Conservation (phyloP, 768 basidiomycete species). For the Galerina marginata region DNA sequence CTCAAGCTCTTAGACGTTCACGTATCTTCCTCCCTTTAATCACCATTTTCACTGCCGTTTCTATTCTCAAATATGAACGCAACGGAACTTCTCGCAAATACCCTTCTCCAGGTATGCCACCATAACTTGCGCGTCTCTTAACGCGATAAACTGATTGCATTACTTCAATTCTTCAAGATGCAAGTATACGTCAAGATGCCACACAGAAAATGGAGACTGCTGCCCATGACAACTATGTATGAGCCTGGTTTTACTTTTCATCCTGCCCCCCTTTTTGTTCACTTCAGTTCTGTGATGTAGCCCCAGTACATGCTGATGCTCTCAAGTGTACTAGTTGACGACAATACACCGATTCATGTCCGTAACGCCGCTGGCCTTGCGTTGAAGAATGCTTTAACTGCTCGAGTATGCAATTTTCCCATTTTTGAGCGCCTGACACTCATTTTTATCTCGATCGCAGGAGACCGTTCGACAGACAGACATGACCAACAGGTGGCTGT, state of each 20-base stretch:
- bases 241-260: constrained; percentile 35
- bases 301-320: constrained; percentile 94
- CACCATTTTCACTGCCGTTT: constrained; percentile 3
- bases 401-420: constrained; percentile 67
- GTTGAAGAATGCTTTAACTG: constrained; percentile 92
- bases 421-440: constrained; percentile 21
- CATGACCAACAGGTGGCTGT: constrained; percentile 81
- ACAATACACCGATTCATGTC: constrained; percentile 69
- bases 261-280: constrained; percentile 24
- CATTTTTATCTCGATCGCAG: constrained; percentile 47
- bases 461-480: constrained; percentile 77
- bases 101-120: constrained; percentile 84
- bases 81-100: constrained; percentile 87
- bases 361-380: constrained; percentile 97
- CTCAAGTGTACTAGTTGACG: constrained; percentile 82
- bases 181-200: constrained; percentile 89
- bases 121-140: constrained; percentile 34
- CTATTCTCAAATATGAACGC: constrained; percentile 76
- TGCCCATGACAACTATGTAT: constrained; percentile 87
- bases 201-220: constrained; percentile 88
- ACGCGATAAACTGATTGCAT: constrained; percentile 23
- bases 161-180: constrained; percentile 58
- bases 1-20: constrained; percentile 11
- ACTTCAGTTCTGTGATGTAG: constrained; percentile 46
- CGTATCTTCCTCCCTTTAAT: constrained; percentile 5